These are phyloP conservation scores for Aspergillus coremiiformis DNA, from an alignment of 495 filamentous ascomycete genomes.

Conservation along the genomic window DNA sequence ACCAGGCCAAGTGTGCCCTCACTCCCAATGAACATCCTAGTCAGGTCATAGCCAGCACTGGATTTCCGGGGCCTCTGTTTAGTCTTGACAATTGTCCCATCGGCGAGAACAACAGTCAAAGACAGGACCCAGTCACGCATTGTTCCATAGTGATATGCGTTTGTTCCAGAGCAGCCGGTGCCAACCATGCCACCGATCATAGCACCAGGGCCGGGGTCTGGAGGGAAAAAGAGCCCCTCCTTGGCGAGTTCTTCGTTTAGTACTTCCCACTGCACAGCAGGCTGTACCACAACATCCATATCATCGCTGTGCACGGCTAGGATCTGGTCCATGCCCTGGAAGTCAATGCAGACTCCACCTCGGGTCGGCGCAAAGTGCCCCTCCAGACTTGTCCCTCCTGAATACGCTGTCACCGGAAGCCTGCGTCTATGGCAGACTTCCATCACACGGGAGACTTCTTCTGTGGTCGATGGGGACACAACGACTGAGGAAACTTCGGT, in stretches of 20 bases:
- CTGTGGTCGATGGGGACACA: constrained; percentile 46
- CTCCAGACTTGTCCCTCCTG: constrained; percentile 56
- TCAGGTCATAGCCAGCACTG: constrained; percentile 71
- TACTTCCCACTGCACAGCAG: constrained; percentile 69
- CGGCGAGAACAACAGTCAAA: constrained; percentile 75
- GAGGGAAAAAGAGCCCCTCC: constrained; percentile 72
- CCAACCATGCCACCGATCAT: constrained; percentile 87
- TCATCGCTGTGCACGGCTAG: constrained; percentile 65
- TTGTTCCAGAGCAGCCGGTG: constrained; percentile 78
- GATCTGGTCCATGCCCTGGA: constrained; percentile 69
- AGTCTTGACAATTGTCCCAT: constrained; percentile 79
- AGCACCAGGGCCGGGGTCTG: constrained; percentile 53
- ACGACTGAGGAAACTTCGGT: constrained; percentile 40
- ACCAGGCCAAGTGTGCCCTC: constrained; percentile 78
- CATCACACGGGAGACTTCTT: constrained; percentile 54
- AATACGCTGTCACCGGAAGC: constrained; percentile 57
- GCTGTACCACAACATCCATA: constrained; percentile 79
- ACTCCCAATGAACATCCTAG: constrained; percentile 65
- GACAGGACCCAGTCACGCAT: constrained; percentile 84
- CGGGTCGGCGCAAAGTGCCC: constrained; percentile 56
- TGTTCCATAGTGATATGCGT: constrained; percentile 76
- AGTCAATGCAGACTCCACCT: constrained; percentile 71
- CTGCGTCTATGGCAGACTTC: constrained; percentile 51
- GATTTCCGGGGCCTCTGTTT: constrained; percentile 45
- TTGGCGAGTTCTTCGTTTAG: constrained; percentile 62